Base-by-base conservation (phyloP, 75 land plant genomes). In the Pseudotsuga menziesii region DNA sequence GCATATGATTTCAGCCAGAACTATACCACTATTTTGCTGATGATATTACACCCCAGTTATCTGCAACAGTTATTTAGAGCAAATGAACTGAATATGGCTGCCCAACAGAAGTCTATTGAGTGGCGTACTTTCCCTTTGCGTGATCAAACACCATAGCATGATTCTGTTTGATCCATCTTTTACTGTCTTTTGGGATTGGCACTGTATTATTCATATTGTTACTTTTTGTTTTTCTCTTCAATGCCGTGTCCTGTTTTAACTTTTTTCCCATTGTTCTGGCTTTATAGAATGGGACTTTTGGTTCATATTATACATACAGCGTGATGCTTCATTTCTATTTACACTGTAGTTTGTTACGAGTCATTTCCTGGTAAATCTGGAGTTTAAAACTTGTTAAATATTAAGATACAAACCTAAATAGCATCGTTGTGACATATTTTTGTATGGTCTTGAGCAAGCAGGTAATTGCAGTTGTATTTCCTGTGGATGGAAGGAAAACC, bases 381-480 rank as follows among this genome's bases (percentile, higher is more conserved):
- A n/a, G 70, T 35, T 16, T 17, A 35, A 36, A 67, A 20, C 19
- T 66, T 66, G 41, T 66, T 27, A 16, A 66, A 35, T 66, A 17
- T 17, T 7, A 67, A 6, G 20, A 7, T 39, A 19, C 3, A 39
- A 67, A 39, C 44, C 35, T 67, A 6, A 39, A 35, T 44, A 67
- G 35, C 20, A 39, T 67, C 8, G 22, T 67, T 67, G 12, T 39
- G 71, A 35, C 39, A 44, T 67, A n/a, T 17, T 8, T 67, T 67
- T 11, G n/a, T 36, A 67, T 41, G 71, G 71, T 67, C 44, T n/a
- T 9, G 71, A 67, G 35, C 48, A 39, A 67, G 71, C 29, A 67
- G 71, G 48, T 67, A 20, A 19, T 39, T 35, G 48, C 48, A 19
- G 71, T 67, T 67, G 71, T 67, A 39, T 35, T 67, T 15, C 71